Base-by-base conservation (phyloP, 805 yeast genomes). In the Zygosaccharomyces gambellarensis region DNA sequence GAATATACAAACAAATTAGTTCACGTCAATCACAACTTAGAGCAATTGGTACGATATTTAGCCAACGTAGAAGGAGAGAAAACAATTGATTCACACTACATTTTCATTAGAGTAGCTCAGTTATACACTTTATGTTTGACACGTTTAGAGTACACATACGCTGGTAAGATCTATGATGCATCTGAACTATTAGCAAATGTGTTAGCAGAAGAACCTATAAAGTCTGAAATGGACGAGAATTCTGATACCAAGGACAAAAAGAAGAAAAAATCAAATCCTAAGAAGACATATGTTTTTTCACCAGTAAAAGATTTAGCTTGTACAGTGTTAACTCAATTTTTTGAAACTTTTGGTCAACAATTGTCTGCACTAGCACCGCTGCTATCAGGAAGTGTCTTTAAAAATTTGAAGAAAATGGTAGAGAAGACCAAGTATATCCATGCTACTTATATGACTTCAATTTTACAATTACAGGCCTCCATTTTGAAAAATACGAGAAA, bases 281-380 rank as follows among this genome's bases (percentile, higher is more conserved):
- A 65, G 31, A 59, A 60, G 14, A 44, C 48, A 0, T 58, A 61
- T 46, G 44, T 45, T 7, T 57, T 54, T 32, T 52, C 64, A 1
- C 57, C 64, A 12, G 56, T 63, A 4, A 70, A 67, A 49, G 61
- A 64, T 25, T 11, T 69, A 21, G 62, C 70, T 6, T 56, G 56
- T 34, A 63, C 62, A 0, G 46, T 65, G 1, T 56, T 72, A 11
- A 56, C 56, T 0, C 64, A 61, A 14, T 46, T 71, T 3, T 65
- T 67, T 47, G 69, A 69, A 48, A 47, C 55, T 0, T 71, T 67
- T 55, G 67, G 69, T 1, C 59, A 62, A 10, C 65, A 64, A 9
- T 50, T 72, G 2, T 58, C 65, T 5, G 67, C 75, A 1, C 60
- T 71, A 36, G 58, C 63, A 1, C 71, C 76, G 5, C 49, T 68